Base-by-base conservation (phyloP, 495 filamentous ascomycete genomes). In the Aspergillus saccharolyticus region DNA sequence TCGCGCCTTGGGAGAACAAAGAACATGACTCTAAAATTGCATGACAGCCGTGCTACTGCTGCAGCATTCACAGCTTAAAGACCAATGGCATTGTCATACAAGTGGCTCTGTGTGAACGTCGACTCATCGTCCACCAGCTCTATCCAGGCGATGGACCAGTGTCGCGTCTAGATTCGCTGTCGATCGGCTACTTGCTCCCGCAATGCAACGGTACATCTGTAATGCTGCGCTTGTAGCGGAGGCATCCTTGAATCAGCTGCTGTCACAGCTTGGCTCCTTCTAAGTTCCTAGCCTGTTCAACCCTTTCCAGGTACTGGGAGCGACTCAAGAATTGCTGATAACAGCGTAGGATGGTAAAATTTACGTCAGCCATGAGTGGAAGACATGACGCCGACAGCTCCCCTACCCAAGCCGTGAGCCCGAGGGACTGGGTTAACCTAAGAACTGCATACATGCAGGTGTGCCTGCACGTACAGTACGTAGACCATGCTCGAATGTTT, bases 31-130 rank as follows among this genome's bases (percentile, higher is more conserved):
- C 24, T 30, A 30, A 16, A n/a, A 15, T 47, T 47, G 24, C 28
- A 17, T 50, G 47, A 50, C 47, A 18, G 24, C 22, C 47, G 47
- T 28, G 30, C 47, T 50, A 50, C 47, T 50, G 47, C 47, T n/a
- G 24, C 47, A 24, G 28, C 28, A 17, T 50, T 50, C 22, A 50
- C 47, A 50, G 33, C 17, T 16, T 28, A 25, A 30, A 25, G 47
- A 28, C 47, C 47, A 50, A 50, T 50, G 47, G 47, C 47, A 50
- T 50, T 50, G 47, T 30, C 47, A 50, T 50, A 24, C 22, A 50
- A 17, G 47, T 50, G 14, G 47, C 22, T 28, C 28, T 17, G 22
- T 50, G 47, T 50, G 47, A 50, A 50, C 47, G 44, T 3, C 33
- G 44, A 20, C 44, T 15, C 44, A 46, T 46, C 44, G 22, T 9